phyloP scores from a whole-genome alignment of 352 stramenopile genomes.

The Pythium coloratum region DNA sequence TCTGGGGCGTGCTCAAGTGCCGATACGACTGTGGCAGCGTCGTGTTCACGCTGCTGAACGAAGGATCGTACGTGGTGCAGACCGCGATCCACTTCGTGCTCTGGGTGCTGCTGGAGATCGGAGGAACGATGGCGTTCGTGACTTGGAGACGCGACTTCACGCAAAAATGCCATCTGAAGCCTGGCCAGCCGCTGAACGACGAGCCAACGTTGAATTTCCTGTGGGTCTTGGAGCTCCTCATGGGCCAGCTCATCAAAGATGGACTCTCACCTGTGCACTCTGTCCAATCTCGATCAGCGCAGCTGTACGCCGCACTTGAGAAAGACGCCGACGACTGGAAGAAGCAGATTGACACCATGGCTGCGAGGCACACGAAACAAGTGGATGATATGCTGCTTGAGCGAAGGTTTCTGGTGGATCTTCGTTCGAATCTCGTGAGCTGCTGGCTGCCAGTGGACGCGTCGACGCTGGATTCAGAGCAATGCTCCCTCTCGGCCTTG shows the following conservation, averaged over 20 bases:
- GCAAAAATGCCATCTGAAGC: slow-evolving; percentile 5
- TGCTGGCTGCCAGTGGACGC: slow-evolving; percentile 1
- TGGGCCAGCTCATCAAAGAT: neutral
- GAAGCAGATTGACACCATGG: neutral
- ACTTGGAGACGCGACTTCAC: slow-evolving; percentile 33
- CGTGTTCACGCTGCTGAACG: slow-evolving; percentile 39
- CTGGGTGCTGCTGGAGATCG: slow-evolving; percentile 32
- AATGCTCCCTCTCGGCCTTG: slow-evolving; percentile 4
- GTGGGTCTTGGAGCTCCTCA: neutral
- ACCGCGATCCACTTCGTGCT: slow-evolving; percentile 42
- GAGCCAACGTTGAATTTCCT: neutral
- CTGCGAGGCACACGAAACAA: neutral
- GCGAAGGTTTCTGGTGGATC: slow-evolving; percentile 10
- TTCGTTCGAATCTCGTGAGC: slow-evolving; percentile 3
- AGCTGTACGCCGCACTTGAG: slow-evolving; percentile 11
- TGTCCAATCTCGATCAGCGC: slow-evolving; percentile 1
- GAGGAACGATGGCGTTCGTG: slow-evolving; percentile 38
- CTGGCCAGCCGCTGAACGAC: neutral
- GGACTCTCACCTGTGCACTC: neutral
- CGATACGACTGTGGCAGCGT: slow-evolving; percentile 43
- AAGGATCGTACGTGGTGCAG: slow-evolving; percentile 34
- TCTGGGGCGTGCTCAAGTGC: slow-evolving; percentile 50
- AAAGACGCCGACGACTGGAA: slow-evolving; percentile 11
- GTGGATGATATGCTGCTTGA: slow-evolving; percentile 10
- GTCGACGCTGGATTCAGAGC: neutral